Percentiles rank a stretch among this genome's conserved stretches.
phyloP scores from a whole-genome alignment of 2,329 filamentous ascomycete genomes.

The Pseudocercospora musae region DNA sequence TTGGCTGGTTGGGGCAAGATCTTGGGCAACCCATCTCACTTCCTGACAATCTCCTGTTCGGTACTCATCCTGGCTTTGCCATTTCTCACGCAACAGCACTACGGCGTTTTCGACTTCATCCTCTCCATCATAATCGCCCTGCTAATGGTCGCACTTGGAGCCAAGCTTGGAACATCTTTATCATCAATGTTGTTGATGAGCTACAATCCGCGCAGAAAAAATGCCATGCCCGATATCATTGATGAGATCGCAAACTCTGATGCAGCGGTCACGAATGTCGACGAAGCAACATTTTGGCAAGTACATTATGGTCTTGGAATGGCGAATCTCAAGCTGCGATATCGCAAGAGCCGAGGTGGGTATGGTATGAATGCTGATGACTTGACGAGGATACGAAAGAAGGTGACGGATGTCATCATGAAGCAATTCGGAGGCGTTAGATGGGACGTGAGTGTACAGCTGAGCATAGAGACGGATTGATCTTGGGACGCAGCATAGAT shows the following conservation, averaged over 20 bases:
- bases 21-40: constrained; percentile 92
- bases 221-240: constrained; percentile 55
- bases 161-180: constrained; percentile 77
- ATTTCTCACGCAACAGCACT: constrained; percentile 74
- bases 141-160: constrained; percentile 83
- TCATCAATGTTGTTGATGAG: constrained; percentile 96
- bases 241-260: constrained; percentile 75
- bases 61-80: constrained; percentile 75
- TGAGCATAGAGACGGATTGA: constrained; percentile 42
- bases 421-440: constrained; percentile 81
- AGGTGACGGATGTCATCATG: constrained; percentile 73
- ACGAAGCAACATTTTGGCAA: constrained; percentile 97
- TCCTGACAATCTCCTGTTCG: constrained; percentile 86
- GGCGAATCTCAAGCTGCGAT: constrained; percentile 87
- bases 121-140: constrained; percentile 79
- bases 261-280: constrained; percentile 69
- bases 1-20: constrained; percentile 78
- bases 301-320: constrained; percentile 96
- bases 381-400: constrained; percentile 68
- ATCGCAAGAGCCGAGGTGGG: constrained; percentile 53
- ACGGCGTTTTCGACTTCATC: constrained; percentile 76
- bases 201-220: constrained; percentile 53
- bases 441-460: constrained; percentile 92
- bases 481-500: neutral
- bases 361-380: constrained; percentile 55